Conservation (phyloP, 83 land plant species). For the Picea mariana region DNA sequence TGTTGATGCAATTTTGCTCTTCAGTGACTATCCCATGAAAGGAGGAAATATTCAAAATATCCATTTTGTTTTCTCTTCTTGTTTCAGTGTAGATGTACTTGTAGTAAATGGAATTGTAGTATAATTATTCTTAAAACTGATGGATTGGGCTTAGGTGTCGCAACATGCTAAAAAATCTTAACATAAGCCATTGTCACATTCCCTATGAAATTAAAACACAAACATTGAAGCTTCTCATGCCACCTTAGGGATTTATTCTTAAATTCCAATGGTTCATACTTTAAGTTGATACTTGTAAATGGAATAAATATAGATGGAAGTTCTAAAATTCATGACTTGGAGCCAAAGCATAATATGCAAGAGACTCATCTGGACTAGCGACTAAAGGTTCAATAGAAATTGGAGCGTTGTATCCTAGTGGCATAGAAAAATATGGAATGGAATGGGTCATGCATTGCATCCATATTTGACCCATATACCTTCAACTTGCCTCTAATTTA, state of each 20-base stretch:
- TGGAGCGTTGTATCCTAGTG: conserved; percentile 13
- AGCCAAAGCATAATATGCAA: background rate
- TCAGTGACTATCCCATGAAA: no score
- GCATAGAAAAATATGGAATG: conserved; percentile 24
- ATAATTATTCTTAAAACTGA: no score
- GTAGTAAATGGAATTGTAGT: no score
- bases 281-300: conserved; percentile 8
- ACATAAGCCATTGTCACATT: conserved; percentile 20
- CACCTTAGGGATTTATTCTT: conserved; percentile 82
- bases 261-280: conserved; percentile 54
- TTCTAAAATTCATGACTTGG: background rate
- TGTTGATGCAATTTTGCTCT: no score
- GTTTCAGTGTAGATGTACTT: no score
- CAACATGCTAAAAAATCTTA: no score
- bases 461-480: conserved; percentile 18
- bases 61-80: no score
- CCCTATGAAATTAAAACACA: conserved; percentile 77
- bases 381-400: background rate
- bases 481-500: conserved; percentile 40
- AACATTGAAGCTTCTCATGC: conserved; percentile 83
- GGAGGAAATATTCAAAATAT: no score
- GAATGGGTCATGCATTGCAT: conserved; percentile 30
- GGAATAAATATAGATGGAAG: background rate
- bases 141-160: no score
- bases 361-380: background rate